These are phyloP conservation scores for Geranium rotundifolium DNA, from an alignment of 345 rosid species.

Conservation along the genomic window DNA sequence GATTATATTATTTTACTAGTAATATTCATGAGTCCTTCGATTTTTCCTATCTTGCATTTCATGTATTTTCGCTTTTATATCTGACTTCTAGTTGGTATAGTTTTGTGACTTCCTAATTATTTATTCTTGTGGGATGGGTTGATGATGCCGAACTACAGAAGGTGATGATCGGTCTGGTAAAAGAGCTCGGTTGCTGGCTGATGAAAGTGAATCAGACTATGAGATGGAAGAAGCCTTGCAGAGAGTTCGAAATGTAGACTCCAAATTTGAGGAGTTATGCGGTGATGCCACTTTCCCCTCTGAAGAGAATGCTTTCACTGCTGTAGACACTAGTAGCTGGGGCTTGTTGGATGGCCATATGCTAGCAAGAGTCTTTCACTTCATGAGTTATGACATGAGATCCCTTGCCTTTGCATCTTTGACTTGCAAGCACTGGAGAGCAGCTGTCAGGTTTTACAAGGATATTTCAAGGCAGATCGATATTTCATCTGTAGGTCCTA, in stretches of 20 bases:
- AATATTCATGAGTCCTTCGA: too few species aligned
- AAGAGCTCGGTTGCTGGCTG: conserved; percentile 62
- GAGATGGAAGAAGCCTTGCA: conserved; percentile 42
- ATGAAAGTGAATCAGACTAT: conserved; percentile 54
- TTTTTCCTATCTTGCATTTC: too few species aligned
- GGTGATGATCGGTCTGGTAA: conserved; percentile 51
- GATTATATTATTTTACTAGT: too few species aligned
- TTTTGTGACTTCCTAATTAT: conserved; percentile 6
- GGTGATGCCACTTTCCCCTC: conserved; percentile 40
- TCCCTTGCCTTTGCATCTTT: conserved; percentile 71
- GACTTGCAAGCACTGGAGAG: conserved; percentile 90
- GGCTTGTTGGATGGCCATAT: conserved; percentile 68
- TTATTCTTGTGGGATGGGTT: conserved; percentile 11
- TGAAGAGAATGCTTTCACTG: conserved; percentile 30
- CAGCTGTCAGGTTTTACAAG: conserved; percentile 66
- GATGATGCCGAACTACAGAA: conserved; percentile 28
- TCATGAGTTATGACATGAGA: conserved; percentile 63
- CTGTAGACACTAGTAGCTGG: conserved; percentile 43
- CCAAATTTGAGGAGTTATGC: conserved; percentile 68
- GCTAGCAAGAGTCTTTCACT: conserved; percentile 77
- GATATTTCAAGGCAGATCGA: conserved; percentile 64
- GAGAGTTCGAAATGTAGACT: conserved; percentile 32
- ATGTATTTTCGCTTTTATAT: neutral
- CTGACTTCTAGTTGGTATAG: neutral
- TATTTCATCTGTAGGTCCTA: conserved; percentile 62